Evolutionary conservation across 805 yeast species (phyloP), one percentile per base, ranked within the genome.

Genomic region (Tanozyma kutaoensis): DNA sequence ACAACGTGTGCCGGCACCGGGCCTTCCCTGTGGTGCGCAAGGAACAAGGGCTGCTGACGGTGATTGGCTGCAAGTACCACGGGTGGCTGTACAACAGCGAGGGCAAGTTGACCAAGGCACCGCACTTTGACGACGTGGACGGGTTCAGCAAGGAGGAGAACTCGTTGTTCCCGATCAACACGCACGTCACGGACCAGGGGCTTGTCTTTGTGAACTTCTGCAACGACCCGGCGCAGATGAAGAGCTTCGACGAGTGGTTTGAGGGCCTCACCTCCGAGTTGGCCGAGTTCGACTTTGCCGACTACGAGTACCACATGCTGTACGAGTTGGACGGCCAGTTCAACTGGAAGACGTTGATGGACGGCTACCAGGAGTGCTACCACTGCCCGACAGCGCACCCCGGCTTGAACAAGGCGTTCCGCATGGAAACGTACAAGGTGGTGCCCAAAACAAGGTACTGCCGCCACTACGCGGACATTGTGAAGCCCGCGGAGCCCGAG

Each of bases 371-470:
- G 50, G 77, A 71, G 48, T 71, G 77, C 39, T 71, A 71, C 49
- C 78, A 71, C 45, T 71, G 77, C 45, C 77, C 78, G 23, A 71
- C 76, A 8, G 76, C 76, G 2, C 78, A 71, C 37, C 76, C 76
- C 4, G 76, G 76, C 12, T 51, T 71, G 32, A 56, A 60, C 27
- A 43, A 63, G 18, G 74, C 76, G 9, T 71, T 71, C 52, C 61
- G 52, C 38, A 71, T 71, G 75, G 72, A 66, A 39, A 71, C 78
- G n/a, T 71, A 71, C 46, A 66, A 68, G 36, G 78, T 71, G 30
- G 72, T 64, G 20, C 76, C 76, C 32, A 69, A 64, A 48, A 56
- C 55, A 20, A 61, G 69, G 41, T 69, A 69, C 42, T 71, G 76
- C 34, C 65, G 78, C 42, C 78, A 71, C 50, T 69, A 66, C 41